Conservation (phyloP, 345 rosid genomes). For the Populus alba region DNA sequence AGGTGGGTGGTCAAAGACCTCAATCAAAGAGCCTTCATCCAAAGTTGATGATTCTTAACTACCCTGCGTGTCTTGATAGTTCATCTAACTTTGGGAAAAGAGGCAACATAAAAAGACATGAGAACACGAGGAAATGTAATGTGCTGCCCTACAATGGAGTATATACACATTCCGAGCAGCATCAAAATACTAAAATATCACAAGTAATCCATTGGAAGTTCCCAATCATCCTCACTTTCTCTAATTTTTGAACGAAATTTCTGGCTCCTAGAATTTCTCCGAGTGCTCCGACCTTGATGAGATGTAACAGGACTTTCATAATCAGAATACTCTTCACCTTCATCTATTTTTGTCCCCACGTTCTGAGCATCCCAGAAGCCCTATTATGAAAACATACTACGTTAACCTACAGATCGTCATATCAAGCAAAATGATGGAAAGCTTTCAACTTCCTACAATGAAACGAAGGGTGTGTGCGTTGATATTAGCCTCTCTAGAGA, state of each 20-base stretch:
- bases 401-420: background rate
- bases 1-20: background rate
- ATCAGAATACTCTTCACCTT: slow-evolving; percentile 40
- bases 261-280: slow-evolving; percentile 21
- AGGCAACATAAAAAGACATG: background rate
- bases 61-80: too few species aligned
- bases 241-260: slow-evolving; percentile 32
- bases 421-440: background rate
- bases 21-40: too few species aligned
- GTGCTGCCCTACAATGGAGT: background rate
- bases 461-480: background rate
- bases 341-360: slow-evolving; percentile 34
- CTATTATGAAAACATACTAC: slow-evolving; percentile 27
- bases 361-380: slow-evolving; percentile 67
- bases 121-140: background rate
- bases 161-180: background rate
- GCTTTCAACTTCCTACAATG: background rate
- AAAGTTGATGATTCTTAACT: too few species aligned
- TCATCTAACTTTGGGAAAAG: background rate
- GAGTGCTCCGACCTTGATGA: slow-evolving; percentile 15
- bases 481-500: background rate
- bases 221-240: slow-evolving; percentile 51
- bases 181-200: slow-evolving; percentile 21
- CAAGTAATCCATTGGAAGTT: slow-evolving; percentile 57
- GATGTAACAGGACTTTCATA: slow-evolving; percentile 32